These are phyloP conservation scores for Nannizziopsis arthrosporioides DNA, from an alignment of 2,329 filamentous ascomycete genomes.

Conservation along the genomic window DNA sequence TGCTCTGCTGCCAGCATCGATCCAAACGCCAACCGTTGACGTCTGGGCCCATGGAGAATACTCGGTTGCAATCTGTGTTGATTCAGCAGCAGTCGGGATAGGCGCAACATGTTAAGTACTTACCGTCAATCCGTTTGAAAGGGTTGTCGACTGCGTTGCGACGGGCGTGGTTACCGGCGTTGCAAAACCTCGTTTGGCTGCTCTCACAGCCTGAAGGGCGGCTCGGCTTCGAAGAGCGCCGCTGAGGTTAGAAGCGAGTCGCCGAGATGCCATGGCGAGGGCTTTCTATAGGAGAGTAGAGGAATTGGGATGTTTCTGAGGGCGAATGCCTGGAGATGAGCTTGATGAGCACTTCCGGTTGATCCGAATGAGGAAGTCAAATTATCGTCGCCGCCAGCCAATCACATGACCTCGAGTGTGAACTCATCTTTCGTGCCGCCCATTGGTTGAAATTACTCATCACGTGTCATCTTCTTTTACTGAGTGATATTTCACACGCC, in stretches of 20 bases:
- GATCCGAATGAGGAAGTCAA: slow-evolving; percentile 31
- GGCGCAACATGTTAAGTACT: slow-evolving; percentile 19
- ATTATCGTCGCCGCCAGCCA: slow-evolving; percentile 34
- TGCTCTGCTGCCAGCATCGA: slow-evolving; percentile 94
- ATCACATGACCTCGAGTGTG: slow-evolving; percentile 31
- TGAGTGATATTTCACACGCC: too few relatives aligned
- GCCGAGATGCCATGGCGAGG: slow-evolving; percentile 77
- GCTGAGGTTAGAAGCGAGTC: slow-evolving; percentile 89
- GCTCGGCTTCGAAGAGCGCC: slow-evolving; percentile 79
- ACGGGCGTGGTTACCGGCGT: slow-evolving; percentile 57
- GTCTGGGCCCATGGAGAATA: slow-evolving; percentile 98
- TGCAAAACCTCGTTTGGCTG: slow-evolving; percentile 76
- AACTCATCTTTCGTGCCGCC: slow-evolving; percentile 1
- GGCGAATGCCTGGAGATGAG: slow-evolving; percentile 15
- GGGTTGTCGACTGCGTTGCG: slow-evolving; percentile 89
- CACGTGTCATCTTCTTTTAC: too few relatives aligned
- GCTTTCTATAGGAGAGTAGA: slow-evolving; percentile 33
- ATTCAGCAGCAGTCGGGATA: slow-evolving; percentile 21
- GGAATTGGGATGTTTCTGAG: slow-evolving; percentile 36
- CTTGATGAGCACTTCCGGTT: slow-evolving; percentile 16
- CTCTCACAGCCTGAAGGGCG: slow-evolving; percentile 65
- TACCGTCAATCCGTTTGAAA: slow-evolving; percentile 95
- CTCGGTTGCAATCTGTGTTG: slow-evolving; percentile 78
- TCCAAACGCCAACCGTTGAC: slow-evolving; percentile 97
- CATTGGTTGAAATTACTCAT: slow-evolving; percentile 3